Percentiles rank a stretch among this genome's conserved stretches.
These are phyloP conservation scores for Apocynum venetum DNA, from an alignment of 257 asterid species.

Conservation along the genomic window DNA sequence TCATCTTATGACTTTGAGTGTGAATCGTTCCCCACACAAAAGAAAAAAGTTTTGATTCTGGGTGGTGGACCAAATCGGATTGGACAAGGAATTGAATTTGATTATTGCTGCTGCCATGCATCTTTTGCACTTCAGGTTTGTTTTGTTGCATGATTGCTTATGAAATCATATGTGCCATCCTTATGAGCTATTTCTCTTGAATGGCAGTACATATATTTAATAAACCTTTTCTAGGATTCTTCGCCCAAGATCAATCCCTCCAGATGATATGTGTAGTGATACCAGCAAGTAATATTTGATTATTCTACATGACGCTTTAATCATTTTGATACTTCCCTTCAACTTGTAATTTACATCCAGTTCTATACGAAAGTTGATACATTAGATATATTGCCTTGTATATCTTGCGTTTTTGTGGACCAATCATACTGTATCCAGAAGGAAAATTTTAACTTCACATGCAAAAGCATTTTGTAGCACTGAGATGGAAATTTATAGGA, in stretches of 20 bases:
- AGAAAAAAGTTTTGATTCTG: conserved; percentile 78
- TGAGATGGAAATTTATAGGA: not conserved
- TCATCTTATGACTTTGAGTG: conserved; percentile 86
- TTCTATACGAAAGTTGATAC: not conserved
- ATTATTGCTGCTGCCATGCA: conserved; percentile 95
- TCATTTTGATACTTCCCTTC: not conserved
- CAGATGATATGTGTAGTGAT: not conserved
- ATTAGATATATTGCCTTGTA: not conserved
- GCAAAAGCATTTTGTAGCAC: not conserved
- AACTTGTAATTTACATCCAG: not conserved
- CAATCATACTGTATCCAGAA: not conserved
- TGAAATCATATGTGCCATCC: conserved; percentile 12
- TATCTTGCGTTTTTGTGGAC: not conserved
- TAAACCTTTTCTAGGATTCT: not conserved
- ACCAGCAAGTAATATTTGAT: no score
- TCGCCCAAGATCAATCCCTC: not conserved
- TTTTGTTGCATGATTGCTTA: conserved; percentile 15
- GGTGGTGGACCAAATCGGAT: conserved; percentile 99
- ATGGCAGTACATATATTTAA: not conserved
- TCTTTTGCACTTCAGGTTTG: conserved; percentile 96
- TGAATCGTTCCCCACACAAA: conserved; percentile 77
- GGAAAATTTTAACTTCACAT: not conserved
- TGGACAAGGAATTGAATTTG: conserved; percentile 99
- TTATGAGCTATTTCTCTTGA: not conserved
- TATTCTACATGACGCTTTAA: not conserved